Evolutionary conservation across 495 filamentous ascomycete species (phyloP), one percentile per base, ranked within the genome.

Genomic region (Daldinia vernicosa): DNA sequence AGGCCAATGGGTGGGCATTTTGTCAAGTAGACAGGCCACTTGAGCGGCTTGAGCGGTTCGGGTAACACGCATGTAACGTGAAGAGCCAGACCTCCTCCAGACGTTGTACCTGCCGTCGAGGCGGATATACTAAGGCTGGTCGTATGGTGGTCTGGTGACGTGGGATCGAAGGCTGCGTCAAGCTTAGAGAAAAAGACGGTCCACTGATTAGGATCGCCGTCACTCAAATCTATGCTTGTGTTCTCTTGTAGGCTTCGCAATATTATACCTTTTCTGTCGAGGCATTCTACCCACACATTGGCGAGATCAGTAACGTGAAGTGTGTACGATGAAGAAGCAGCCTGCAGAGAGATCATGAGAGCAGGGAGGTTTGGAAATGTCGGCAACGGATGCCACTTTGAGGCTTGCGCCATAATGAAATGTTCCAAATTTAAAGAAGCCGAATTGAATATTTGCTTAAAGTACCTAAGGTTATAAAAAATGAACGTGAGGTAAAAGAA

Each of bases 221-320:
- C 92, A 68, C 87, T 90, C 1, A 95, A 91, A 78, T 99, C 95
- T 62, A 99, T 97, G 33, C 89, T 90, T 6, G 91, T 91, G 39
- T 88, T 84, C 67, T 88, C 82, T 8, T 89, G 81, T 19, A 89
- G 79, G 24, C 92, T 92, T 60, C 91, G 85, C 39, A 83, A 77
- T 26, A 91, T 76, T 60, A 98, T 93, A 1, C 84, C 83, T 53
- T 79, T 78, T 30, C 86, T 84, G 39, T 88, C 82, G 33, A 97
- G 80, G 17, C 74, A 80, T 80, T 97, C 94, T 4, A 83, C 84
- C 95, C 95, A 99, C n/a, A 98, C 79, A 64, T 88, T 84, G 75
- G 89, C 91, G 17, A 98, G 86, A 78, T 99, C 95, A 4, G 95
- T 95, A 30, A 98, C 76, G 63, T 89, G 86, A 39, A 98, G 71